Percentiles rank a stretch among this genome's conserved stretches.
Evolutionary conservation across 2,329 filamentous ascomycete genomes (phyloP).

Genomic region (Exophiala sp.): DNA sequence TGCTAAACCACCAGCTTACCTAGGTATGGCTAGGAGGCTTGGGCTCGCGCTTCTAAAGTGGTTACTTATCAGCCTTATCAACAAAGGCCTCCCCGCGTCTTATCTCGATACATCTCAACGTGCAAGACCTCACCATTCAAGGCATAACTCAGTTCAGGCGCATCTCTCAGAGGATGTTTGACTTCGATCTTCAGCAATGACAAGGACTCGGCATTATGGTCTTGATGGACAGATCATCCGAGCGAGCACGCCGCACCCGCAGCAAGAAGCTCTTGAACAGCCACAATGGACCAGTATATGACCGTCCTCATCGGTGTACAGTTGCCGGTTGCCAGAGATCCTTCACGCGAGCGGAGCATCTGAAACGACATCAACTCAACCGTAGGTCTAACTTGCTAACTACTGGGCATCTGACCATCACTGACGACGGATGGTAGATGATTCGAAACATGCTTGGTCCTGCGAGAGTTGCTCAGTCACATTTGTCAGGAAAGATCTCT

Average conservation of each 20-base stretch:
- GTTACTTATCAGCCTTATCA: too few relatives aligned
- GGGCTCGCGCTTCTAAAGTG: too few relatives aligned
- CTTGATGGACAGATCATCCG: not conserved
- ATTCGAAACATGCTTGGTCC: not conserved
- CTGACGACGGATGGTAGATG: not conserved
- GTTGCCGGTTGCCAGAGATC: constrained; percentile 43
- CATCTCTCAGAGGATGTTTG: too few relatives aligned
- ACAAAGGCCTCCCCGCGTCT: too few relatives aligned
- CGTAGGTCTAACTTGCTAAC: not conserved
- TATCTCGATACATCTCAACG: too few relatives aligned
- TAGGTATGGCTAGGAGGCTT: too few relatives aligned
- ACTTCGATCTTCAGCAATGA: too few relatives aligned
- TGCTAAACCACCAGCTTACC: too few relatives aligned
- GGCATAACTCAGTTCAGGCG: too few relatives aligned
- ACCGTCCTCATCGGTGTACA: constrained; percentile 7
- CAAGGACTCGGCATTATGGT: too few relatives aligned
- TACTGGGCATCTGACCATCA: not conserved
- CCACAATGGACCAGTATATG: not conserved
- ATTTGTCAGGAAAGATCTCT: constrained; percentile 10
- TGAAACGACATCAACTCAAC: constrained; percentile 40
- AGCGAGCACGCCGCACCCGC: not conserved
- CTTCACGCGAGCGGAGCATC: constrained; percentile 54
- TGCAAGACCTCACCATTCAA: too few relatives aligned
- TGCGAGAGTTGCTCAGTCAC: constrained; percentile 1
- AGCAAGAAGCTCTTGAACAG: not conserved